Base-by-base conservation (phyloP, 1,284 basidiomycete genomes). In the Cryptococcus sp. region DNA sequence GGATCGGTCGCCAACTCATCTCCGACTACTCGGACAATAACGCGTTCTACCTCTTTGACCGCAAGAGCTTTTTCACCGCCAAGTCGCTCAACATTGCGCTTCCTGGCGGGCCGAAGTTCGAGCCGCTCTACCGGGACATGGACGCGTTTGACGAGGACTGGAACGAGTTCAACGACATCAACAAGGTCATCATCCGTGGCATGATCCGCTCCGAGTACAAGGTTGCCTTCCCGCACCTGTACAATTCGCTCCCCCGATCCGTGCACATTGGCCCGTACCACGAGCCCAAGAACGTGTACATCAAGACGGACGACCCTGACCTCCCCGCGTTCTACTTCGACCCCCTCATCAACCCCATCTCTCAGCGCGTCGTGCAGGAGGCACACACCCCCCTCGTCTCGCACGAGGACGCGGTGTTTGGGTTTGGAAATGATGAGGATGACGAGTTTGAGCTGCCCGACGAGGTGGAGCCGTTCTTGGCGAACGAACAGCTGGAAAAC, bases 121-220 rank as follows among this genome's bases (percentile, higher is more conserved):
- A 97, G 80, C 93, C 91, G 23, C 78, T 94, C 35, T 80, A 73
- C 78, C 85, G 94, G 49, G 96, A 99, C 71, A 93, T 93, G 84
- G 96, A 98, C 70, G 84, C 88, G 11, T 97, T 92, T 69, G 96
- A 99, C 71, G 95, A 98, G 77, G 96, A 99, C 74, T 98, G 96
- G 93, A 98, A 98, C 79, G 95, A 98, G 78, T 98, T 99, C 73
- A 98, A 98, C 75, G 96, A 98, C 75, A 97, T 98, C 78, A 95
- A 97, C 81, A 98, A 99, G 79, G 90, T 98, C 72, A 97, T 98
- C 77, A 98, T 99, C 65, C 92, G 96, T 35, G 94, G 98, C 73
- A 92, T 96, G 75, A 96, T 99, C 63, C 85, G 96, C 51, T 98
- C 96, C 3, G 96, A 99, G 79, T 98, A 99, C 83, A 96, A 95